Conservation (phyloP, 1,284 basidiomycete species). For the Baeospora myosura region DNA sequence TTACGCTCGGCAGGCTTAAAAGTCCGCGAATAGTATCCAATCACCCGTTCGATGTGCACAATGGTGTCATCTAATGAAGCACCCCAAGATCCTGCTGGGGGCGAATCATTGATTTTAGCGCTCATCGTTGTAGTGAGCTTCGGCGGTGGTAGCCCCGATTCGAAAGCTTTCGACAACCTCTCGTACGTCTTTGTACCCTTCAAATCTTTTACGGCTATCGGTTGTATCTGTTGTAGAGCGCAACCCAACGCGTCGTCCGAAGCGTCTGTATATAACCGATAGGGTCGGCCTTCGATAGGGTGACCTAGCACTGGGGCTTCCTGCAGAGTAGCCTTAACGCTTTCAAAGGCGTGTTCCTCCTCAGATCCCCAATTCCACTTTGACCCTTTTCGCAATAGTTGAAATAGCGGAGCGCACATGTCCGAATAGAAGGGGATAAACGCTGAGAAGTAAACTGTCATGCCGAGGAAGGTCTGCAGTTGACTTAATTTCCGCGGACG, state of each 20-base stretch:
- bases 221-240: not conserved
- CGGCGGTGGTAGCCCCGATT: not conserved
- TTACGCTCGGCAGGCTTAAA: constrained; percentile 16
- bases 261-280: constrained; percentile 11
- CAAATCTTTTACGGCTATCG: not conserved
- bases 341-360: constrained; percentile 10
- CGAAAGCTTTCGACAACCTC: not conserved
- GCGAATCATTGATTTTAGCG: not conserved
- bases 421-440: not conserved
- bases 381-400: constrained; percentile 7
- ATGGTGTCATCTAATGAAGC: not conserved
- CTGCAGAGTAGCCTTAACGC: constrained; percentile 4
- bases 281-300: constrained; percentile 10
- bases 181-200: not conserved
- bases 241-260: constrained; percentile 19
- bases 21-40: constrained; percentile 15
- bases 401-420: constrained; percentile 4
- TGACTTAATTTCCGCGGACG: not conserved
- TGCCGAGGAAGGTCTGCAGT: too few relatives aligned
- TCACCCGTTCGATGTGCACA: constrained; percentile 13
- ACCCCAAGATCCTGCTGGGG: not conserved
- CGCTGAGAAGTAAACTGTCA: constrained; percentile 1
- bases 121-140: not conserved
- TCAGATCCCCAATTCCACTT: constrained; percentile 10
- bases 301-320: constrained; percentile 11